These are phyloP conservation scores for Pseudonectria buxi DNA, from an alignment of 2,329 filamentous ascomycete genomes.

Conservation along the genomic window DNA sequence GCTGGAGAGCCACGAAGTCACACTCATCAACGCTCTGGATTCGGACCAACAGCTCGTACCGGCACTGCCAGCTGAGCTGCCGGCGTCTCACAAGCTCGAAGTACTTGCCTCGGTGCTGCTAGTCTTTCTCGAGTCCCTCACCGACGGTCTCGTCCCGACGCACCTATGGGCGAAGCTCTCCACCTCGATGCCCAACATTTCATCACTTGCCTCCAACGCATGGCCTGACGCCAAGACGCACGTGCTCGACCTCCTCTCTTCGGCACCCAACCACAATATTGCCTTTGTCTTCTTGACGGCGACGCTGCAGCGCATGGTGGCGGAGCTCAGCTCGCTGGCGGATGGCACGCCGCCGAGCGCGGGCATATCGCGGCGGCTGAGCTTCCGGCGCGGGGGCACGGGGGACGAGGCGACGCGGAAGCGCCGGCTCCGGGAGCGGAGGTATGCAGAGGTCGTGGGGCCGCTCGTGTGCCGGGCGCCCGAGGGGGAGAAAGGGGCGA, in stretches of 20 bases:
- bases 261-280: conserved; percentile 73
- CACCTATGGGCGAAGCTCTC: conserved; percentile 65
- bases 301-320: conserved; percentile 54
- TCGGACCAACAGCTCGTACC: conserved; percentile 55
- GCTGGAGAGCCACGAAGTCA: conserved; percentile 23
- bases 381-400: conserved; percentile 32
- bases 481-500: conserved; percentile 50
- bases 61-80: conserved; percentile 55
- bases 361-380: conserved; percentile 40
- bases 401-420: conserved; percentile 30
- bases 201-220: conserved; percentile 16
- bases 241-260: conserved; percentile 67
- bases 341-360: conserved; percentile 23
- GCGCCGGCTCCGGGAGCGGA: conserved; percentile 52
- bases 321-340: conserved; percentile 39
- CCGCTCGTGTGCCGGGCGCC: conserved; percentile 52
- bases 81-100: conserved; percentile 65
- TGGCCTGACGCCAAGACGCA: conserved; percentile 39
- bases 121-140: conserved; percentile 65
- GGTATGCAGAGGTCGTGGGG: conserved; percentile 60
- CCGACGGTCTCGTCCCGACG: conserved; percentile 70
- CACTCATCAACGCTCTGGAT: conserved; percentile 64
- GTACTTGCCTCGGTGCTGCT: conserved; percentile 64
- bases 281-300: conserved; percentile 82
- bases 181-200: conserved; percentile 41